Evolutionary conservation across 768 basidiomycete genomes (phyloP), one percentile per base, ranked within the genome.

Genomic region (Melanogaster broomeanus): DNA sequence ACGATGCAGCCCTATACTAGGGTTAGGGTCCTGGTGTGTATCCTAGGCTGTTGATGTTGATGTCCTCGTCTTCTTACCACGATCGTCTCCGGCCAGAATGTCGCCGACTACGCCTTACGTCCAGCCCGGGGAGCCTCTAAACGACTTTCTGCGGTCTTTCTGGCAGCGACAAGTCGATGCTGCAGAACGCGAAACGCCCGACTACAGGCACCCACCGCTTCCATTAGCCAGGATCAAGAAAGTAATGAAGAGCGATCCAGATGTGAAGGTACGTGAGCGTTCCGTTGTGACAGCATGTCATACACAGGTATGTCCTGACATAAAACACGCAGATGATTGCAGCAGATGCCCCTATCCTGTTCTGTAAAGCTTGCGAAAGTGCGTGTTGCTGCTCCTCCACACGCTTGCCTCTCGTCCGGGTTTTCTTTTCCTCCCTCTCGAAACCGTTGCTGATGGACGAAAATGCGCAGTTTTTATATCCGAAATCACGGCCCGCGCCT

Each of bases 321-420:
- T 34, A 35, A 9, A 37, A 42, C 34, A 7, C 25, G 42, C 28
- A 94, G 94, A 98, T 98, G 96, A 98, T 98, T 61, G 93, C 96
- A 47, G 93, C 93, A 51, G 96, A 99, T 71, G 96, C 93, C 10
- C 96, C 96, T 6, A 90, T 98, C 52, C 74, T 98, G 34, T 96
- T 98, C 70, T 94, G 93, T 74, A 98, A 98, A 72, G 96, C 96
- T 48, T 98, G 96, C 72, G 96, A 98, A 80, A 89, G 96, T 98
- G 61, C 63, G 93, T 83, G 31, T 18, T 21, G n/a, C 28, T 7
- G 16, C 19, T 13, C 3, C 27, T 3, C 19, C 45, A 38, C 22
- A 8, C 64, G 27, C 21, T 34, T 44, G 27, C 12, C 31, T 19
- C n/a, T 40, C 25, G 44, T 42, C 31, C 42, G 31, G 13, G 30